These are phyloP conservation scores for Candida parachauliodes DNA, from an alignment of 805 yeast genomes.

Conservation along the genomic window DNA sequence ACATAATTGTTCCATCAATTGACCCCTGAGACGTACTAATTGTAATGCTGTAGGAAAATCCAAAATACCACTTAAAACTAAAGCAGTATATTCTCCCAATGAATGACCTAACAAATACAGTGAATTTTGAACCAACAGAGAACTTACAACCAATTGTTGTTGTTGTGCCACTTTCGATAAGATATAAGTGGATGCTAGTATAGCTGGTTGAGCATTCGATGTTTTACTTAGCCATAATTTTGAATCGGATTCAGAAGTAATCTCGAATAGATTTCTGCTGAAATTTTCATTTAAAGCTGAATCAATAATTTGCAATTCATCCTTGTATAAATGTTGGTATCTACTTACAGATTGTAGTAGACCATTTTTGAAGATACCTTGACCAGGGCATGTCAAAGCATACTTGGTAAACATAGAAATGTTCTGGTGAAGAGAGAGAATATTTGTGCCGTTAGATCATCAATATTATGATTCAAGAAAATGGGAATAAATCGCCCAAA, in stretches of 20 bases:
- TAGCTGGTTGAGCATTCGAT: conserved; percentile 53
- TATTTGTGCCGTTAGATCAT: no score
- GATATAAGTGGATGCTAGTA: conserved; percentile 39
- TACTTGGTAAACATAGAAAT: conserved; percentile 7
- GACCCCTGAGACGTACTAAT: conserved; percentile 44
- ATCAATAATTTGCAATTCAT: conserved; percentile 17
- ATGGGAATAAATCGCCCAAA: background rate
- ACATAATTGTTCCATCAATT: conserved; percentile 34
- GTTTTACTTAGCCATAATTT: conserved; percentile 28
- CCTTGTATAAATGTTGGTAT: conserved; percentile 11
- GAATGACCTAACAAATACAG: conserved; percentile 44
- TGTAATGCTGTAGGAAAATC: conserved; percentile 31
- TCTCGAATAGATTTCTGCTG: conserved; percentile 15
- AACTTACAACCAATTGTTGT: conserved; percentile 16
- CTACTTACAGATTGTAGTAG: conserved; percentile 18
- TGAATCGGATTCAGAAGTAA: conserved; percentile 10
- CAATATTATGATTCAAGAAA: background rate
- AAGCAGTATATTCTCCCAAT: conserved; percentile 49
- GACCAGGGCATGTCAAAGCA: conserved; percentile 36
- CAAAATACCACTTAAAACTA: conserved; percentile 32
- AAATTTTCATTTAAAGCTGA: conserved; percentile 21
- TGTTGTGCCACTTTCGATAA: no score
- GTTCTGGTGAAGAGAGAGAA: no score
- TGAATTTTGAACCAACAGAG: conserved; percentile 16
- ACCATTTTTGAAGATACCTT: conserved; percentile 23